Evolutionary conservation across 192 early-diverging fungal genomes (phyloP), one percentile per base, ranked within the genome.

Genomic region (Mortierella claussenii): DNA sequence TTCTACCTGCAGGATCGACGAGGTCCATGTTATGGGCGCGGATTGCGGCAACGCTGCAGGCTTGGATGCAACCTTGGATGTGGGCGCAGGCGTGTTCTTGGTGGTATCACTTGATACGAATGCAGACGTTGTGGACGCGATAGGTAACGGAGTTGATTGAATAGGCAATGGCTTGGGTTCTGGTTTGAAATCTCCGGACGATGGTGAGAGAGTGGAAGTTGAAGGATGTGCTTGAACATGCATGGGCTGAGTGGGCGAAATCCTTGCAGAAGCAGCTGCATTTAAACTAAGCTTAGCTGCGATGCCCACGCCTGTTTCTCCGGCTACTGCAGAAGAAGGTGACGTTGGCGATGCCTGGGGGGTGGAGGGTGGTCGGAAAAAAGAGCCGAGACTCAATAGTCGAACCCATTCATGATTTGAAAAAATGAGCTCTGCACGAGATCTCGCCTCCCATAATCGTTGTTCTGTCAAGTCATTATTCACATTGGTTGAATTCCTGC

Each of bases 341-440:
- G 51, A 15, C 11, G 48, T 23, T 2, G 31, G 37, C 37, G 37
- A 13, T 40, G 37, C 37, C 44, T 24, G 68, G 20, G 1, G n/a
- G n/a, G n/a, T n/a, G n/a, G n/a, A n/a, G n/a, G 46, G 58, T 10
- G 73, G 59, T 9, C 53, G 50, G 15, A 76, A 67, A 43, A 76
- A 76, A 4, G 73, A 76, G 15, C 64, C 73, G 0, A 76, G 52
- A 50, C 52, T 60, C 52, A 76, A 50, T 12, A 76, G 52, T 2
- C 65, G 49, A 21, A 67, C 54, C 73, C 73, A 76, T 21, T 59
- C 73, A 26, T 76, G 59, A 31, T 76, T 76, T 26, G 73, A 76
- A 21, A 67, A 47, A 12, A 76, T 62, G 15, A 57, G 21, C 31
- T 76, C 48, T 1, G 73, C 73, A 23, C 23, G 23, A 10, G 57